Percentiles rank a stretch among this genome's conserved stretches.
Evolutionary conservation across 1,284 basidiomycete genomes (phyloP).

Genomic region (Apiotrichum gamsii): DNA sequence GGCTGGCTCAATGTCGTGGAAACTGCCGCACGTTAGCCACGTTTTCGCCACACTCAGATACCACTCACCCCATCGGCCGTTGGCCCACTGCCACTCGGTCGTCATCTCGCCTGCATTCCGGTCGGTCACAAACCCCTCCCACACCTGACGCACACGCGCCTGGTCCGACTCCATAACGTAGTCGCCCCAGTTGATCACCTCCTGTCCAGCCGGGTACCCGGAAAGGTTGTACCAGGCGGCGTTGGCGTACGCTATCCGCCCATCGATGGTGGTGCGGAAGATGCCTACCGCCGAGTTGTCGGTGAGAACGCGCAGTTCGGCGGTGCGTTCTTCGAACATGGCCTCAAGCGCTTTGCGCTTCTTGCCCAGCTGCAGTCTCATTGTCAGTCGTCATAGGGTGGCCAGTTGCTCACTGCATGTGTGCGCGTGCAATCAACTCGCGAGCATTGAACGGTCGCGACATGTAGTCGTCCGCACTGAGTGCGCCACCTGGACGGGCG

Average conservation of each 20-base stretch:
- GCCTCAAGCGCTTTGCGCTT: conserved; percentile 33
- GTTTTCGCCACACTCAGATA: no score
- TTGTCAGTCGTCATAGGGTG: no score
- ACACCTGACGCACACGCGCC: conserved; percentile 12
- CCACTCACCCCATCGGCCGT: conserved; percentile 5
- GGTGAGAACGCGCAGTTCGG: conserved; percentile 39
- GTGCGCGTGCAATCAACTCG: conserved; percentile 48
- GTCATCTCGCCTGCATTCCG: not conserved
- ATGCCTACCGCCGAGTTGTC: conserved; percentile 38
- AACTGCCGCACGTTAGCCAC: no score
- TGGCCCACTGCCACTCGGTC: conserved; percentile 15
- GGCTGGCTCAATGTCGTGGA: no score
- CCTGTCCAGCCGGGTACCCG: conserved; percentile 10
- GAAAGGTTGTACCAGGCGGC: conserved; percentile 29
- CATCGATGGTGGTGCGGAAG: conserved; percentile 27
- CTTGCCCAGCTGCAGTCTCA: conserved; percentile 43
- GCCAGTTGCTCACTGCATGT: no score
- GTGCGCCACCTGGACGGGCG: conserved; percentile 16
- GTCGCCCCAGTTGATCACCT: conserved; percentile 18
- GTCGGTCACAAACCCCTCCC: conserved; percentile 9
- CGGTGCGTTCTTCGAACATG: conserved; percentile 37
- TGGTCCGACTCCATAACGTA: conserved; percentile 13
- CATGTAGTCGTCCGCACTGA: conserved; percentile 46
- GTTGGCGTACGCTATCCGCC: conserved; percentile 28
- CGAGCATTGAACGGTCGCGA: conserved; percentile 43